Evolutionary conservation across 768 basidiomycete genomes (phyloP).

Genomic region (Phanerochaete sordida): DNA sequence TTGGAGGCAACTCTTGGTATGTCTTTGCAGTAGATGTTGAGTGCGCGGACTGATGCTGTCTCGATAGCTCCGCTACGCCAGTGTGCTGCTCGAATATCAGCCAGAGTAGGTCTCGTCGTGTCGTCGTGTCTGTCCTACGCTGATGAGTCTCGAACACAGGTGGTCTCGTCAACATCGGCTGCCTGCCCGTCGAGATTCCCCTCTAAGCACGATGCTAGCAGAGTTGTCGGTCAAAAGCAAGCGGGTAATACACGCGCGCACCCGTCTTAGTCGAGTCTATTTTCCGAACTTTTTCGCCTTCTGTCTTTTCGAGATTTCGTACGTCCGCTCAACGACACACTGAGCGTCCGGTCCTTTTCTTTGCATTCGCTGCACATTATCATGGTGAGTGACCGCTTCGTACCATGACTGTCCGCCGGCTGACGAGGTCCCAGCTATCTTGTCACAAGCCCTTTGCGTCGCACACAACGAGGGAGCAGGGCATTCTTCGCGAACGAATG

Average conservation of each 20-base stretch:
- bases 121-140: too few relatives aligned
- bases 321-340: neutral
- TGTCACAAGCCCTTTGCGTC: too few relatives aligned
- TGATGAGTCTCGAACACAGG: conserved; percentile 5
- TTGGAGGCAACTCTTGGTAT: conserved; percentile 19
- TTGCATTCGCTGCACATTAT: neutral
- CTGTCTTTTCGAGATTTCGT: neutral
- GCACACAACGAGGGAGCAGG: neutral
- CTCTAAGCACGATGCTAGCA: too few relatives aligned
- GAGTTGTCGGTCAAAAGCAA: conserved; percentile 1
- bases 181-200: conserved; percentile 17
- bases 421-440: neutral
- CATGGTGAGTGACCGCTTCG: neutral
- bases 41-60: neutral
- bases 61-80: conserved; percentile 13
- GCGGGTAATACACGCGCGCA: too few relatives aligned
- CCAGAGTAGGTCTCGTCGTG: conserved; percentile 16
- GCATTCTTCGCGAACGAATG: neutral
- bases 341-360: neutral
- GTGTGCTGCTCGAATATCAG: conserved; percentile 27
- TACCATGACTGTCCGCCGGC: too few relatives aligned
- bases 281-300: too few relatives aligned
- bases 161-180: conserved; percentile 25
- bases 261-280: too few relatives aligned
- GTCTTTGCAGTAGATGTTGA: conserved; percentile 4